Conservation (phyloP, 768 basidiomycete genomes). For the Sistotremastrum niveocremeum region DNA sequence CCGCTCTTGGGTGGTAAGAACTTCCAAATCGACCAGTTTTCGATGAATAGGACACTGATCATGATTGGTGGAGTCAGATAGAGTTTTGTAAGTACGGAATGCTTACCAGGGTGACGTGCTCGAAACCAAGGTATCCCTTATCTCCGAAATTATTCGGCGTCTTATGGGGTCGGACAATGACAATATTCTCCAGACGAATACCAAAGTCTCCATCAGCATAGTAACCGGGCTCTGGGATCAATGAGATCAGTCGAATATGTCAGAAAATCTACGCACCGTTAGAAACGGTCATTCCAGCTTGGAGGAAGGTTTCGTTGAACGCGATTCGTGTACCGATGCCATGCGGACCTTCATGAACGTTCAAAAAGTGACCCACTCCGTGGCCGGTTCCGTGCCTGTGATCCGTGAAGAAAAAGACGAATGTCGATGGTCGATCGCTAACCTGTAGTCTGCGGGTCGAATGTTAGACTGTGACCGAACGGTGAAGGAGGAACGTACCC, state of each 20-base stretch:
- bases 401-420: background rate
- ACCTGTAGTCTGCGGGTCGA: conserved; percentile 22
- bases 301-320: conserved; percentile 58
- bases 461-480: conserved; percentile 3
- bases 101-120: conserved; percentile 76
- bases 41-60: conserved; percentile 73
- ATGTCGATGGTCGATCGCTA: conserved; percentile 32
- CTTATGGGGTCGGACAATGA: conserved; percentile 56
- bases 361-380: conserved; percentile 88
- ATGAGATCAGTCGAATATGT: background rate
- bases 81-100: background rate
- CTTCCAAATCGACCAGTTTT: conserved; percentile 50
- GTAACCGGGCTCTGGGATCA: conserved; percentile 64
- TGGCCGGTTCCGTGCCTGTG: conserved; percentile 84
- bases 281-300: conserved; percentile 80
- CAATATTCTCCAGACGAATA: conserved; percentile 85
- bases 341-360: conserved; percentile 82
- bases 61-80: background rate
- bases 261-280: conserved; percentile 36
- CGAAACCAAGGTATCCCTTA: conserved; percentile 75
- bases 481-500: conserved; percentile 29
- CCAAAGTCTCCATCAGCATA: conserved; percentile 86
- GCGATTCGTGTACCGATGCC: conserved; percentile 41
- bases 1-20: conserved; percentile 58
- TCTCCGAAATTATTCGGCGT: conserved; percentile 72